phyloP scores from a whole-genome alignment of 495 filamentous ascomycete genomes.

The Penicillium odoratum region DNA sequence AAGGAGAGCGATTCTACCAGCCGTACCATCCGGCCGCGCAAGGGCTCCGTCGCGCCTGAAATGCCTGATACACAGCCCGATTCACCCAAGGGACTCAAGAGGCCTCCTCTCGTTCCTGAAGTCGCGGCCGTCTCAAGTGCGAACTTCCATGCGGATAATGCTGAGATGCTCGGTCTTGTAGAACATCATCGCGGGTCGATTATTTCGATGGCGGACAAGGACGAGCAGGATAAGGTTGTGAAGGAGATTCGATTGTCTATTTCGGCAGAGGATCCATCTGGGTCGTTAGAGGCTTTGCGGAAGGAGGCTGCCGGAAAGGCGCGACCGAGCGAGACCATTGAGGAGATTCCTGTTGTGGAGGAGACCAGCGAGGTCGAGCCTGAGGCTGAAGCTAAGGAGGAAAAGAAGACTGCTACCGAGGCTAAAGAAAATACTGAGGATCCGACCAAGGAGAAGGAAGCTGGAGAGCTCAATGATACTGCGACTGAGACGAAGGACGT shows the following conservation, averaged over 20 bases:
- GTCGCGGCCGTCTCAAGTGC: slow-evolving; percentile 45
- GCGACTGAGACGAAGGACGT: background rate
- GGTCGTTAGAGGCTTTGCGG: slow-evolving; percentile 25
- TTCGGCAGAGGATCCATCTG: slow-evolving; percentile 23
- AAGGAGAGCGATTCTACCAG: slow-evolving; percentile 9
- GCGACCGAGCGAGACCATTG: slow-evolving; percentile 24
- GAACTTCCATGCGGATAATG: slow-evolving; percentile 46
- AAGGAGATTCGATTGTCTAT: slow-evolving; percentile 43
- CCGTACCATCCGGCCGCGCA: slow-evolving; percentile 13
- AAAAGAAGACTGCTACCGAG: background rate
- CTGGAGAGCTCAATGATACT: background rate
- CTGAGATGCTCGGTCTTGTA: slow-evolving; percentile 40
- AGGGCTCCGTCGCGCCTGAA: slow-evolving; percentile 35
- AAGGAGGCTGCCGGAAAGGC: slow-evolving; percentile 28
- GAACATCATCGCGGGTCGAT: slow-evolving; percentile 47
- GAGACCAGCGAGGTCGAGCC: background rate
- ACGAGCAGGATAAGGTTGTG: slow-evolving; percentile 39
- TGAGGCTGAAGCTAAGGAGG: background rate
- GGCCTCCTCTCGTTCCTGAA: slow-evolving; percentile 42
- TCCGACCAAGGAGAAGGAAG: slow-evolving; percentile 7
- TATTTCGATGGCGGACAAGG: slow-evolving; percentile 36
- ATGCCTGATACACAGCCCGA: slow-evolving; percentile 33
- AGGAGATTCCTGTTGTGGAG: slow-evolving; percentile 32
- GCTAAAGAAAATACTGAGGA: background rate
- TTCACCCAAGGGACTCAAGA: slow-evolving; percentile 27